A percentile compares a stretch with the other conserved stretches of the same genome.
Evolutionary conservation across 345 rosid species (phyloP).

Genomic region (Luvunga scandens): DNA sequence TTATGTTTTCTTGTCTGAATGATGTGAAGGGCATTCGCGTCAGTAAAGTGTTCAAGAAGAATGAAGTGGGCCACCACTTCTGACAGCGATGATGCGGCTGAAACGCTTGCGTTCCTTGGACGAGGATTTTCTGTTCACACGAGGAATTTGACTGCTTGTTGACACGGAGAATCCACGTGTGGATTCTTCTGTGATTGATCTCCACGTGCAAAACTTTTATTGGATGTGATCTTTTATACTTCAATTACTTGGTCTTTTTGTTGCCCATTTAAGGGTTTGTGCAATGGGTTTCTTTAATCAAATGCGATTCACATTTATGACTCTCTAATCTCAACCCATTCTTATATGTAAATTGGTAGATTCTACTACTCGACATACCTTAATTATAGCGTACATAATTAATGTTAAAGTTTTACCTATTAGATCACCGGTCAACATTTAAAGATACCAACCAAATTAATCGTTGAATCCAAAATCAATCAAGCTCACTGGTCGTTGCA

Average conservation of each 20-base stretch:
- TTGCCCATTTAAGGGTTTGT: background rate
- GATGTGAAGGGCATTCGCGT: background rate
- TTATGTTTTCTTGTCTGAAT: background rate
- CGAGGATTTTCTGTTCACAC: background rate
- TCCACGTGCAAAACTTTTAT: background rate
- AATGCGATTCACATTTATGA: background rate
- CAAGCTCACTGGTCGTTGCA: too few species aligned
- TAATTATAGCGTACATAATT: background rate
- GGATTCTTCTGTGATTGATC: too few species aligned
- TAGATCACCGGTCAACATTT: background rate
- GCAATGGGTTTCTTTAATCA: background rate
- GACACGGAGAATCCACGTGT: background rate
- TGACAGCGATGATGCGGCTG: background rate
- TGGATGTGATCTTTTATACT: background rate
- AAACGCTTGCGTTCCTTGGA: background rate
- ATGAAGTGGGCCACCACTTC: background rate
- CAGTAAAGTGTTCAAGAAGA: background rate
- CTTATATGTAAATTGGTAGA: background rate
- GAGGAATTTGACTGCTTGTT: background rate
- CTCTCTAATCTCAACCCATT: background rate
- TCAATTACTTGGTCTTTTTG: background rate
- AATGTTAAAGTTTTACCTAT: background rate
- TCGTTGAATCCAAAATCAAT: too few species aligned
- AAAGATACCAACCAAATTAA: background rate
- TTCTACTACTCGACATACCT: background rate